Evolutionary conservation across 108 stramenopile species (phyloP).

Genomic region (Nitzschia palea): DNA sequence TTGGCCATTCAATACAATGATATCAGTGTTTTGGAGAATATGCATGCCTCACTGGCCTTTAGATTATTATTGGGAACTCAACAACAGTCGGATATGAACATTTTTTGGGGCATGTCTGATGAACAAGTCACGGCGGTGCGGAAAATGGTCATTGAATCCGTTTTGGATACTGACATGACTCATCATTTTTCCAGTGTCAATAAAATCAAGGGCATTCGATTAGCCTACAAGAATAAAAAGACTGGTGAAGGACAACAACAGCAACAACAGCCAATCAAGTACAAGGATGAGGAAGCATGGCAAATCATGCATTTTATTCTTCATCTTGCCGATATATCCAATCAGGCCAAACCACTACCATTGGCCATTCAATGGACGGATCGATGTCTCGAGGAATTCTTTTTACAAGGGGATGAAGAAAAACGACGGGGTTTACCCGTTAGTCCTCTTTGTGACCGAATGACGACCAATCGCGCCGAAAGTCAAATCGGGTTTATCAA

Average conservation of each 20-base stretch:
- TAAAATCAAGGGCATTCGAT: constrained; percentile 28
- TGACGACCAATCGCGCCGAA: constrained; percentile 50
- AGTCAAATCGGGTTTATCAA: constrained; percentile 83
- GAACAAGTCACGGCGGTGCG: constrained; percentile 31
- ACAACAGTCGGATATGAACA: constrained; percentile 13
- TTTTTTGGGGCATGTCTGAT: constrained; percentile 25
- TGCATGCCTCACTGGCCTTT: constrained; percentile 62
- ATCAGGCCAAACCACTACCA: constrained; percentile 53
- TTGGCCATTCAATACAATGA: constrained; percentile 81
- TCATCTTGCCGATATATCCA: constrained; percentile 80
- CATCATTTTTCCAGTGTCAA: constrained; percentile 49
- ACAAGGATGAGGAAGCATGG: constrained; percentile 14
- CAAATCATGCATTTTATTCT: constrained; percentile 50
- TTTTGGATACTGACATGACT: constrained; percentile 67
- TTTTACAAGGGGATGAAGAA: constrained; percentile 78
- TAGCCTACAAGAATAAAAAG: background rate
- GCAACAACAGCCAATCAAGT: constrained; percentile 13
- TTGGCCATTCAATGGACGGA: constrained; percentile 67
- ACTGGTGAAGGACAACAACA: background rate
- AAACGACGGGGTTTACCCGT: constrained; percentile 52
- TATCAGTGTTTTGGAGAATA: constrained; percentile 70
- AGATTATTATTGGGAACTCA: constrained; percentile 31
- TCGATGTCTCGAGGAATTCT: constrained; percentile 70
- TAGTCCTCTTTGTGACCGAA: constrained; percentile 74
- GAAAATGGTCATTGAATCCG: constrained; percentile 40